Evolutionary conservation across 768 basidiomycete genomes (phyloP), one percentile per base, ranked within the genome.

Genomic region (Amanita rubescens): DNA sequence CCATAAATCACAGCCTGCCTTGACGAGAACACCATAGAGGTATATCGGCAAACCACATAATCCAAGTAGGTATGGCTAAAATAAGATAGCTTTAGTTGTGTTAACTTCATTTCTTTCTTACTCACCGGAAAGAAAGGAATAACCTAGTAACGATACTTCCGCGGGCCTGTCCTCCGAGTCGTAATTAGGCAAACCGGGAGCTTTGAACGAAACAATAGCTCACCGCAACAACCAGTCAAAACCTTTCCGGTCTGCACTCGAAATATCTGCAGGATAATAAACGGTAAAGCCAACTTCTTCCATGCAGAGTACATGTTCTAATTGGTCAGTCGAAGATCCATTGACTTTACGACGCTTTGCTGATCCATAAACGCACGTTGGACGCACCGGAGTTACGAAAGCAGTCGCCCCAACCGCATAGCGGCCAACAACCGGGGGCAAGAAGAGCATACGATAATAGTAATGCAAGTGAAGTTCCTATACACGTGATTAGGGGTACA

Each of bases 261-360:
- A 56, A 11, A 67, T 63, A 45, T 78, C 71, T 7, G 81, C 76
- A 25, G 86, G 85, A 61, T 87, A 87, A 62, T 77, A 87, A 1
- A 73, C 76, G 25, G 79, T 84, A 59, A 84, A 87, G 0, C 76
- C 75, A 27, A 85, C 74, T 63, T 87, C 82, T 35, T 83, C 76
- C 6, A 87, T 70, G 30, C 68, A 59, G 27, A 88, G 65, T 0
- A 80, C 82, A 19, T 73, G 70, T 17, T 69, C 65, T 14, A 68
- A 63, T 17, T 60, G 61, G 35, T 49, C 64, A 47, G 57, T 58
- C 46, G 55, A 65, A 33, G 57, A 48, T 34, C n/a, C 27, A 42
- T 33, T 25, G 47, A 50, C n/a, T 39, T 52, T 61, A 44, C 60
- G 68, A 43, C 75, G 66, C 59, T 69, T 78, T 27, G 70, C 66